phyloP scores from a whole-genome alignment of 768 basidiomycete genomes.

The Naganishia friedmannii region DNA sequence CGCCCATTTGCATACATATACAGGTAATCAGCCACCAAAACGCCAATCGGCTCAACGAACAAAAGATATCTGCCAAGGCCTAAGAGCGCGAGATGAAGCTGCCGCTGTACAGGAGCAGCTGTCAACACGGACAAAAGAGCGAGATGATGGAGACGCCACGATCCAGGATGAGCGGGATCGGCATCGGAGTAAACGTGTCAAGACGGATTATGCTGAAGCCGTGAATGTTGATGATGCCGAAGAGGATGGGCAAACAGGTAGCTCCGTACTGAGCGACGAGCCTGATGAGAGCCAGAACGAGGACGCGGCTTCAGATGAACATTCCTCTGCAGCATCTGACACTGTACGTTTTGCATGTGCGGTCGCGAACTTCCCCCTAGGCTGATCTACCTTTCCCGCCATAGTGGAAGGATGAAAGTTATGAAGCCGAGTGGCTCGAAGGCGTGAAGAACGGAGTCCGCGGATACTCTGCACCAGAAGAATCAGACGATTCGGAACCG shows the following conservation, averaged over 20 bases:
- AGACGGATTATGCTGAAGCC: slow-evolving; percentile 1
- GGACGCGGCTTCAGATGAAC: neutral
- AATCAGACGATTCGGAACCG: neutral
- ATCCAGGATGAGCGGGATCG: neutral
- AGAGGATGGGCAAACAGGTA: neutral
- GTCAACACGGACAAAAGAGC: neutral
- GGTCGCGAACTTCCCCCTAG: neutral
- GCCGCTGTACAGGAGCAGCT: neutral
- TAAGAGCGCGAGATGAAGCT: neutral
- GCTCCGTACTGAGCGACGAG: neutral
- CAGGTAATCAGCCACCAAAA: slow-evolving; percentile 14
- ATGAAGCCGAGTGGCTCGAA: neutral
- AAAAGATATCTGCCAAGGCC: slow-evolving; percentile 2
- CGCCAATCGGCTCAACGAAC: slow-evolving; percentile 25
- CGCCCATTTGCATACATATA: neutral
- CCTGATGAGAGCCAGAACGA: slow-evolving; percentile 16
- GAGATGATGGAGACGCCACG: neutral
- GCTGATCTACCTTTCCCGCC: neutral
- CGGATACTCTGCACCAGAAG: neutral
- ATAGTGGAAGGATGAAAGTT: neutral
- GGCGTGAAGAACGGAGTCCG: neutral
- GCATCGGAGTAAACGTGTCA: slow-evolving; percentile 5
- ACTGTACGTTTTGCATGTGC: neutral
- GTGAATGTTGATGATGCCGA: neutral
- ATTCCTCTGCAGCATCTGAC: neutral